Evolutionary conservation across 83 land plant genomes (phyloP).

Genomic region (Diphasiastrum complanatum): DNA sequence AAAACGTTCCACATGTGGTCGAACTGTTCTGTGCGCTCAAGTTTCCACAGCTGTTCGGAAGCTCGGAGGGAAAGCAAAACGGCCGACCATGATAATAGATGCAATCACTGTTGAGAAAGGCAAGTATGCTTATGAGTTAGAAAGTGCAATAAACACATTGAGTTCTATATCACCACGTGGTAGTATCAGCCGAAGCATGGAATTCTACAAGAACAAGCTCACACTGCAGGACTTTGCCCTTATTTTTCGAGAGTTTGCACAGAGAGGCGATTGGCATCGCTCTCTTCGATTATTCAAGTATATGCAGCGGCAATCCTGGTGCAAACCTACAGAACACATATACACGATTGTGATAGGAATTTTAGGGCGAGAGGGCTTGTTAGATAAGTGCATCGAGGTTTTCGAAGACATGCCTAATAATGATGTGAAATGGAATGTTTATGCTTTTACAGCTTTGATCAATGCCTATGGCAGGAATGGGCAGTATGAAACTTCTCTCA

Average conservation of each 20-base stretch:
- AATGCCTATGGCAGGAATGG: slow-evolving; percentile 89
- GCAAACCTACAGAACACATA: slow-evolving; percentile 90
- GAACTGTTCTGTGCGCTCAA: too few relatives aligned
- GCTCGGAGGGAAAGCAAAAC: slow-evolving; percentile 1
- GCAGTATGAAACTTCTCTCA: slow-evolving; percentile 56
- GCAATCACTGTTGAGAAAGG: slow-evolving; percentile 59
- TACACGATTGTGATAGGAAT: slow-evolving; percentile 78
- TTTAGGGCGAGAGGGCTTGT: slow-evolving; percentile 73
- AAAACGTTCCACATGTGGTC: too few relatives aligned
- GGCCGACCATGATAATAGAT: slow-evolving; percentile 19
- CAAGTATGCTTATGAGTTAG: slow-evolving; percentile 83
- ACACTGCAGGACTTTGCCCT: slow-evolving; percentile 73
- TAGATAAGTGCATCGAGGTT: slow-evolving; percentile 65
- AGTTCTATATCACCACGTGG: slow-evolving; percentile 83
- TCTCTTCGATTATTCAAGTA: slow-evolving; percentile 83
- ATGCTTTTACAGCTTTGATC: slow-evolving; percentile 80
- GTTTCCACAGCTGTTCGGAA: too few relatives aligned
- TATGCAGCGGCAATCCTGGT: slow-evolving; percentile 95
- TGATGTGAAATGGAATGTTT: slow-evolving; percentile 52
- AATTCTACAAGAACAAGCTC: slow-evolving; percentile 55
- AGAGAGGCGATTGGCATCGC: slow-evolving; percentile 90
- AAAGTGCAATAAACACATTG: slow-evolving; percentile 62
- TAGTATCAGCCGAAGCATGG: slow-evolving; percentile 83
- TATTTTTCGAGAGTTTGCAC: slow-evolving; percentile 83
- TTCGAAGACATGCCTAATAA: slow-evolving; percentile 84